A percentile compares a stretch with the other conserved stretches of the same genome.
phyloP scores from a whole-genome alignment of 2,329 filamentous ascomycete species.

The Apiospora malaysiana region DNA sequence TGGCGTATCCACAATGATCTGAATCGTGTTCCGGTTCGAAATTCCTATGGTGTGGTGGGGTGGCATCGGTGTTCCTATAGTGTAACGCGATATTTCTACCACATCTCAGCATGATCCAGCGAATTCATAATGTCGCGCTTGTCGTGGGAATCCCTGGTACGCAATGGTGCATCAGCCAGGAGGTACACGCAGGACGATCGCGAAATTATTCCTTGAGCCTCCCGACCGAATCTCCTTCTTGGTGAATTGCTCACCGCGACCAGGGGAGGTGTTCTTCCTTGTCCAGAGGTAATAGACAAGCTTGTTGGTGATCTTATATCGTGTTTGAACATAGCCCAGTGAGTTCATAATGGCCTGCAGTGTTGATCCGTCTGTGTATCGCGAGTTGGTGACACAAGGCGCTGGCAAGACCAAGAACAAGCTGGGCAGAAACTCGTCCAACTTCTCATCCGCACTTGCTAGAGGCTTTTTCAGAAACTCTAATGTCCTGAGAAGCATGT shows the following conservation, averaged over 20 bases:
- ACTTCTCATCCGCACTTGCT: constrained; percentile 32
- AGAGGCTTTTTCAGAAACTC: constrained; percentile 64
- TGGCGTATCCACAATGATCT: not conserved
- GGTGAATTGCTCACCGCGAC: constrained; percentile 50
- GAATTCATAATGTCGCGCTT: not conserved
- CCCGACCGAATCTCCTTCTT: constrained; percentile 84
- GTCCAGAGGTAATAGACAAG: constrained; percentile 90
- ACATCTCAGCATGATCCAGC: not conserved
- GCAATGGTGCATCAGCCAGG: constrained; percentile 9
- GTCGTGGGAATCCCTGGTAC: not conserved
- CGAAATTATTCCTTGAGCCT: constrained; percentile 85
- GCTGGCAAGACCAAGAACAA: constrained; percentile 90
- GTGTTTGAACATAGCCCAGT: constrained; percentile 72
- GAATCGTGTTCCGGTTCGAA: not conserved
- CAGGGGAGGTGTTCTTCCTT: constrained; percentile 41
- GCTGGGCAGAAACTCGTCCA: constrained; percentile 60
- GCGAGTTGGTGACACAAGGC: constrained; percentile 86
- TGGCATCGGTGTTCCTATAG: not conserved
- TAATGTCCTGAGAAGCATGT: constrained; percentile 82
- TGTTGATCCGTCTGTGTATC: constrained; percentile 79
- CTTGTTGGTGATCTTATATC: constrained; percentile 79
- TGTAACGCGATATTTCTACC: not conserved
- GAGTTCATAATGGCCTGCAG: constrained; percentile 76
- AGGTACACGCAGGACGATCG: constrained; percentile 65
- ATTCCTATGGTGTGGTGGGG: not conserved